A percentile compares a stretch with the other conserved stretches of the same genome.
These are phyloP conservation scores for Zoysia matrella DNA, from an alignment of 202 grass and related monocot genomes.

Conservation along the genomic window DNA sequence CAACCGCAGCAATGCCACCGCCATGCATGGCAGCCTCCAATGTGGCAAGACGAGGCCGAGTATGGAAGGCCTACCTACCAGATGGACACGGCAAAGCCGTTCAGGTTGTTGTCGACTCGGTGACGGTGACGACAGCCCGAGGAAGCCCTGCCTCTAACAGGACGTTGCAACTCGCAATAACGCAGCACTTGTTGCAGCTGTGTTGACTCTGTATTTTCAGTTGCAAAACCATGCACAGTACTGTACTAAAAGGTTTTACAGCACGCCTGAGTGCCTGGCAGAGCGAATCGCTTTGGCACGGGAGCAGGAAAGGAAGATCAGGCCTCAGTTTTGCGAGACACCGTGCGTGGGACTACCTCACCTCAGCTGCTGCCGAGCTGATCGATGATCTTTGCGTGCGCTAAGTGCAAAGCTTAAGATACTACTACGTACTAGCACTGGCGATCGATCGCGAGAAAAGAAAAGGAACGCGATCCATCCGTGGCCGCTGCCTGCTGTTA, in stretches of 20 bases:
- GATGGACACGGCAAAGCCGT: no score
- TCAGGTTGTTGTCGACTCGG: no score
- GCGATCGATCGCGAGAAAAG: background rate
- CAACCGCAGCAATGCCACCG: slow-evolving; percentile 17
- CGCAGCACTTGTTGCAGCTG: background rate
- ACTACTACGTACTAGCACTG: background rate
- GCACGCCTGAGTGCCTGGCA: no score
- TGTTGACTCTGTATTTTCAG: background rate
- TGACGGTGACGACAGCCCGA: no score
- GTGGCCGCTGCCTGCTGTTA: background rate
- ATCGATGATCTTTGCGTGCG: slow-evolving; percentile 66
- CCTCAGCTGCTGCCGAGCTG: background rate
- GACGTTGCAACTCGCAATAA: background rate
- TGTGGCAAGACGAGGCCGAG: slow-evolving; percentile 2
- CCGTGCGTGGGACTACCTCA: slow-evolving; percentile 21
- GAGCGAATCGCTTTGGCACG: slow-evolving; percentile 29
- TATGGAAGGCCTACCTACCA: no score
- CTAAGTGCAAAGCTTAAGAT: slow-evolving; percentile 57
- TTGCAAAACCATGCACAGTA: background rate
- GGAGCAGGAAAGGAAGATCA: slow-evolving; percentile 15
- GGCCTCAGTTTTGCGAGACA: slow-evolving; percentile 41
- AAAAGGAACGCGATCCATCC: background rate
- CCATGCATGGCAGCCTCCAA: background rate
- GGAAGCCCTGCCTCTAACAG: no score
- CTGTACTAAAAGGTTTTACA: no score